Evolutionary conservation across 306 rosid species (phyloP).

Genomic region (Corylus heterophylla): DNA sequence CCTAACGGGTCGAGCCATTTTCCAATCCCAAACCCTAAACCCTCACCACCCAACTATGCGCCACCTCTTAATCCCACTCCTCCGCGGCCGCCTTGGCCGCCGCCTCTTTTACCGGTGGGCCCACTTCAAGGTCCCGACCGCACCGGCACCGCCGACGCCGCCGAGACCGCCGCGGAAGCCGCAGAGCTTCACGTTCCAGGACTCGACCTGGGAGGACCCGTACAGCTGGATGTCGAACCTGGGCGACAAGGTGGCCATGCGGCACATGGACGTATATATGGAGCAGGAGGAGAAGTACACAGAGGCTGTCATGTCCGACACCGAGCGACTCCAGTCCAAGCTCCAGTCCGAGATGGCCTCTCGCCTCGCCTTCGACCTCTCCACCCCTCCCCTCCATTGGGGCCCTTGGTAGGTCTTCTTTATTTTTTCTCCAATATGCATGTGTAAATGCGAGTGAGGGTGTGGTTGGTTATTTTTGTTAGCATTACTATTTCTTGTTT

Average conservation of each 20-base stretch:
- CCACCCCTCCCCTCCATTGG: constrained; percentile 84
- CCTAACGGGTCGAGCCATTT: constrained; percentile 2
- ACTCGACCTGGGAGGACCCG: constrained; percentile 73
- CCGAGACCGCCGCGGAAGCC: constrained; percentile 86
- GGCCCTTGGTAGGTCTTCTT: constrained; percentile 67
- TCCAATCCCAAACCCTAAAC: not conserved
- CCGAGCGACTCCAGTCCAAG: constrained; percentile 71
- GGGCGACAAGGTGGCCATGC: constrained; percentile 84
- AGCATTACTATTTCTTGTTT: not conserved
- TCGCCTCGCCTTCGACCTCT: constrained; percentile 71
- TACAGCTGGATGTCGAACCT: constrained; percentile 90
- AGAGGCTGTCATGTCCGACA: constrained; percentile 70
- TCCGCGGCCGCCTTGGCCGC: constrained; percentile 12
- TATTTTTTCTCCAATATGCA: not conserved
- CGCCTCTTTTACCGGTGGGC: constrained; percentile 30
- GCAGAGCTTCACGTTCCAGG: constrained; percentile 68
- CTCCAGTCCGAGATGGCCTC: constrained; percentile 93
- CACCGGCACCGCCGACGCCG: constrained; percentile 55
- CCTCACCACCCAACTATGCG: not conserved
- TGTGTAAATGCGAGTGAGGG: no score
- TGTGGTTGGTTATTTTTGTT: not conserved
- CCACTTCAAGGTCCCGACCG: constrained; percentile 40
- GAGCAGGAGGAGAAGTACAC: constrained; percentile 94
- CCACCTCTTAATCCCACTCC: constrained; percentile 10
- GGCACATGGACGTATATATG: constrained; percentile 93